These are phyloP conservation scores for Cercospora sp. DNA, from an alignment of 2,329 filamentous ascomycete species.

Conservation along the genomic window DNA sequence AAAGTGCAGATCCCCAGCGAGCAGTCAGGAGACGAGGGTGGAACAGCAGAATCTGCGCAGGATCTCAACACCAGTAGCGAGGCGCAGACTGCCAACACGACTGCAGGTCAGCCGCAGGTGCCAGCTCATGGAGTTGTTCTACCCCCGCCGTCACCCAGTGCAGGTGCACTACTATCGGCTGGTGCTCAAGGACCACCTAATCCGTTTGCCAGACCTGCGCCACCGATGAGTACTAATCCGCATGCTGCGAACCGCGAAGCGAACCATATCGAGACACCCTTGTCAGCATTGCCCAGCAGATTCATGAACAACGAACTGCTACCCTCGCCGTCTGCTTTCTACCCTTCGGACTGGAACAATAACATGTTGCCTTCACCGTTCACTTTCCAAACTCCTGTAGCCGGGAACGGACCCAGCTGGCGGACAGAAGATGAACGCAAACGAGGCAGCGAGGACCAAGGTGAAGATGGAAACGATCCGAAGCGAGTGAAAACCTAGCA, in stretches of 20 bases:
- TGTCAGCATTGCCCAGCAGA: slow-evolving; percentile 88
- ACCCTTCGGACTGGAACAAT: slow-evolving; percentile 71
- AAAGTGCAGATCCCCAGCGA: slow-evolving; percentile 96
- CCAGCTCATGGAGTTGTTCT: slow-evolving; percentile 66
- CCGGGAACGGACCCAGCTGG: slow-evolving; percentile 46
- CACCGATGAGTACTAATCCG: slow-evolving; percentile 60
- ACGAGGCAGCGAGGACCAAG: slow-evolving; percentile 30
- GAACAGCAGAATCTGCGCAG: slow-evolving; percentile 68
- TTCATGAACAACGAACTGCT: slow-evolving; percentile 87
- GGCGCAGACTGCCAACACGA: slow-evolving; percentile 22
- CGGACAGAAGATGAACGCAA: slow-evolving; percentile 41
- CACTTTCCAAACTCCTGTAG: slow-evolving; percentile 81
- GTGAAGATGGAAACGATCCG: slow-evolving; percentile 27
- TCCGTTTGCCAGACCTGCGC: slow-evolving; percentile 85
- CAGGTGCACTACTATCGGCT: slow-evolving; percentile 80
- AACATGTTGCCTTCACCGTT: slow-evolving; percentile 90
- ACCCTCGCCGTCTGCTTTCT: slow-evolving; percentile 89
- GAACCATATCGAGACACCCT: slow-evolving; percentile 70
- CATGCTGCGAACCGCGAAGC: slow-evolving; percentile 41
- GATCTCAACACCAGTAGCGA: slow-evolving; percentile 57
- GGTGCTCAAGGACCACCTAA: slow-evolving; percentile 92
- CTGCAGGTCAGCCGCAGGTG: slow-evolving; percentile 51
- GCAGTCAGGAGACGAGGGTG: slow-evolving; percentile 70
- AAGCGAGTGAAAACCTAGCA: slow-evolving; percentile 29
- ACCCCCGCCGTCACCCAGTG: slow-evolving; percentile 88